Conservation (phyloP, 108 stramenopile genomes). For the Ochromonas danica region DNA sequence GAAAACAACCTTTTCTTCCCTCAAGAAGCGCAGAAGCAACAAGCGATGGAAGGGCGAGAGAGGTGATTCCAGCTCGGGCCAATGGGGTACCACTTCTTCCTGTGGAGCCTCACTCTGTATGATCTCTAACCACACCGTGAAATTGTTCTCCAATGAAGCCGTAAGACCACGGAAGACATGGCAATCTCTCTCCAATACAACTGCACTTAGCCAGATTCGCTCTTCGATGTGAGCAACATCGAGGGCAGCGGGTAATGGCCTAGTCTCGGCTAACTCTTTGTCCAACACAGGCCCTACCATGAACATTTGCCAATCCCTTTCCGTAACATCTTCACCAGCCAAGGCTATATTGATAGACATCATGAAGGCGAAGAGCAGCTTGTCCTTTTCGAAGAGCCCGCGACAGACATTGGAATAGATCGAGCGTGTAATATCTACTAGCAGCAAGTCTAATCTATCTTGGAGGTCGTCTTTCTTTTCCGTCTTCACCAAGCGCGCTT, state of each 20-base stretch:
- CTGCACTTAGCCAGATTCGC: neutral
- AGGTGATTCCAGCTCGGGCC: slow-evolving; percentile 22
- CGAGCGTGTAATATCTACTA: slow-evolving; percentile 53
- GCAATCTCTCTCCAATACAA: slow-evolving; percentile 6
- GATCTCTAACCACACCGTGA: slow-evolving; percentile 2
- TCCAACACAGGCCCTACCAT: slow-evolving; percentile 43
- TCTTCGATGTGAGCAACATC: neutral
- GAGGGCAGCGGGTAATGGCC: neutral
- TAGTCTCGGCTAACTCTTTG: neutral
- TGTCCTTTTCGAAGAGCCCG: slow-evolving; percentile 52
- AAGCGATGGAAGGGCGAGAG: slow-evolving; percentile 51
- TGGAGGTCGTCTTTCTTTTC: slow-evolving; percentile 45
- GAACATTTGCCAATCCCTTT: slow-evolving; percentile 53
- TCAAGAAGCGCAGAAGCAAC: slow-evolving; percentile 48
- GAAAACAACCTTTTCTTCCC: slow-evolving; percentile 53
- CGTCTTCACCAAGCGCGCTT: slow-evolving; percentile 44
- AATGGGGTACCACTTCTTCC: slow-evolving; percentile 38
- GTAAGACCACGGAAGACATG: neutral
- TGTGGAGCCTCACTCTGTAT: slow-evolving; percentile 40
- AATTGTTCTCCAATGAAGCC: neutral
- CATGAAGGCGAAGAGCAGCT: slow-evolving; percentile 46
- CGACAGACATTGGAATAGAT: slow-evolving; percentile 60
- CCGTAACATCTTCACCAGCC: slow-evolving; percentile 20
- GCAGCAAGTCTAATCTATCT: slow-evolving; percentile 47
- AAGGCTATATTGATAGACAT: slow-evolving; percentile 37